Percentiles rank a stretch among this genome's conserved stretches.
Evolutionary conservation across 176 grass and related monocot species (phyloP).

Genomic region (Coix lacrymajobi): DNA sequence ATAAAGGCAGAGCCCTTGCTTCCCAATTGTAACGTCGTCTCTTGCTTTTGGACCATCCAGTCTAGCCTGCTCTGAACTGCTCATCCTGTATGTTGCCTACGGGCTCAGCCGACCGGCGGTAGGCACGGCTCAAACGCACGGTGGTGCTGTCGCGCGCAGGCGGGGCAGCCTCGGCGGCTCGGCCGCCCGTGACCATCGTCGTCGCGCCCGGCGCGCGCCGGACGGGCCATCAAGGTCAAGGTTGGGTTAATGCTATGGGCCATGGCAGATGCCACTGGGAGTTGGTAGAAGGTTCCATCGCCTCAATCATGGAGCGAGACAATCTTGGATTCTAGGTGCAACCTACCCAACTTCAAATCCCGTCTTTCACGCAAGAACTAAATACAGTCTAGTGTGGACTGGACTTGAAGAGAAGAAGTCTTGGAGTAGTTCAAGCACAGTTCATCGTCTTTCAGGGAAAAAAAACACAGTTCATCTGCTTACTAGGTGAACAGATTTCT

Average conservation of each 20-base stretch:
- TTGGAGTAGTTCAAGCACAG: neutral
- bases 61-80: neutral
- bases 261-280: neutral
- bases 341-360: neutral
- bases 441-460: neutral
- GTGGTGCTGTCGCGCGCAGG: neutral
- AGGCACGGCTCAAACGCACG: neutral
- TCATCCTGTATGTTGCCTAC: neutral
- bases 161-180: neutral
- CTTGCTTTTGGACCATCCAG: neutral
- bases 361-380: neutral
- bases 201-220: neutral
- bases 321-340: neutral
- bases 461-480: neutral
- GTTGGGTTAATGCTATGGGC: neutral
- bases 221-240: neutral
- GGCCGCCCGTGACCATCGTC: neutral
- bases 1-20: neutral
- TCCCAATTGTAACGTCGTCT: neutral
- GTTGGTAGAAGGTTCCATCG: neutral
- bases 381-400: neutral
- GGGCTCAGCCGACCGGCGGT: neutral
- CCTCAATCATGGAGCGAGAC: neutral
- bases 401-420: neutral
- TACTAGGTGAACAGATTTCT: neutral